Evolutionary conservation across 2,329 filamentous ascomycete genomes (phyloP).

Genomic region (Coleophoma cylindrospora): DNA sequence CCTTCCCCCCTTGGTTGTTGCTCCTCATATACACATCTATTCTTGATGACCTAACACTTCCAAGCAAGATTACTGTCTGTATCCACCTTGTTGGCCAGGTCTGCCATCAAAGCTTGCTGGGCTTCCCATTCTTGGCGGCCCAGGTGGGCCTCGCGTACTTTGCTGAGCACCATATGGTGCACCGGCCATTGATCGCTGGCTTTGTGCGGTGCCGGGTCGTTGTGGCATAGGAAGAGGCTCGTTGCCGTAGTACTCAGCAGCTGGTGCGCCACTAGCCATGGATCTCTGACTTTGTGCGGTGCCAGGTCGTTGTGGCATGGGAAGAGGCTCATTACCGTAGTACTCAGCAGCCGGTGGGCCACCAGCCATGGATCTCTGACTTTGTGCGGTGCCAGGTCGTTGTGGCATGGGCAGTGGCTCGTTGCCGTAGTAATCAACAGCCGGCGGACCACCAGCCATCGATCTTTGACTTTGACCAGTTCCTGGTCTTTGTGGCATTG

Average conservation of each 20-base stretch:
- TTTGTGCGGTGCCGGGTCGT: constrained; percentile 1
- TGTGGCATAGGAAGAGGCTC: neutral
- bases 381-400: constrained; percentile 1
- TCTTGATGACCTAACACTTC: no score
- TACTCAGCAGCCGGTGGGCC: neutral
- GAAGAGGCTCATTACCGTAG: neutral
- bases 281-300: neutral
- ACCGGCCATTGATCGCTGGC: neutral
- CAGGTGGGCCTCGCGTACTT: neutral
- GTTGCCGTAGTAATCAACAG: neutral
- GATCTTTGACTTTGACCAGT: neutral
- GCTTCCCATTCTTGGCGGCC: neutral
- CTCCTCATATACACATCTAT: no score
- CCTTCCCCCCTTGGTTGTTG: no score
- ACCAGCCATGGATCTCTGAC: neutral
- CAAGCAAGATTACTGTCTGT: neutral
- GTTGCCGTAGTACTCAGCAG: neutral
- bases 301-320: constrained; percentile 5
- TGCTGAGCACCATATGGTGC: neutral
- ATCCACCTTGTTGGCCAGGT: constrained; percentile 1
- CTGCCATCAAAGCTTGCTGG: neutral
- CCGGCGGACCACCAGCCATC: neutral
- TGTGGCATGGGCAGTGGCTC: neutral
- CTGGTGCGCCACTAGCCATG: neutral
- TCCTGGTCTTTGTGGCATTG: constrained; percentile 5